Evolutionary conservation across 148 eudicot genomes (phyloP).

Genomic region (Rhododendron ferrugineum): DNA sequence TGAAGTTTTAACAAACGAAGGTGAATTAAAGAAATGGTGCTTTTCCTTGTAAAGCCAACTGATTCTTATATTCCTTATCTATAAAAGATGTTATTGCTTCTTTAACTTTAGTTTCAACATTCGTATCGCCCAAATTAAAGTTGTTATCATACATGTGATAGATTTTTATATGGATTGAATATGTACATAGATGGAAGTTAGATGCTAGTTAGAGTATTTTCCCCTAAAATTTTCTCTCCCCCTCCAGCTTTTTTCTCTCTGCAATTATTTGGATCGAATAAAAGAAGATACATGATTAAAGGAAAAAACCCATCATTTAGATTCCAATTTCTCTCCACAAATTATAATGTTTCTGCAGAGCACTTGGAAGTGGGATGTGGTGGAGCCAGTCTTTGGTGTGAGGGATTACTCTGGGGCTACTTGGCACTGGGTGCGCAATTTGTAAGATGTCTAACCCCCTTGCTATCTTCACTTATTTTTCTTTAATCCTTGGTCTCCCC

Average conservation of each 20-base stretch:
- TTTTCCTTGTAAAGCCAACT: constrained; percentile 28
- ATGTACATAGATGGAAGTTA: constrained; percentile 5
- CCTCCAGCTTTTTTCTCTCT: not conserved
- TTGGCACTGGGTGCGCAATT: constrained; percentile 19
- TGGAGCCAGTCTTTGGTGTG: constrained; percentile 20
- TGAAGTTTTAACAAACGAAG: constrained; percentile 8
- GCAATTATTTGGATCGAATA: constrained; percentile 5
- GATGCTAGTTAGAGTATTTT: constrained; percentile 21
- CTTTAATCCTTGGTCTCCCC: not conserved
- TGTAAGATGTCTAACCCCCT: not conserved
- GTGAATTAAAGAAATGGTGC: constrained; percentile 9
- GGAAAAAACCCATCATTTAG: constrained; percentile 26
- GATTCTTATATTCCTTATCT: constrained; percentile 21
- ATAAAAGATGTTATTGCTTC: not conserved
- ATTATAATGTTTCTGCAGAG: constrained; percentile 12
- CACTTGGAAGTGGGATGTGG: constrained; percentile 18
- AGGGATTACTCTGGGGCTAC: not conserved
- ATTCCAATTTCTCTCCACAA: constrained; percentile 20
- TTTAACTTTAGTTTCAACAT: constrained; percentile 33
- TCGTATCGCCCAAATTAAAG: constrained; percentile 33
- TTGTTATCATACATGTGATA: constrained; percentile 5
- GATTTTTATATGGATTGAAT: constrained; percentile 1
- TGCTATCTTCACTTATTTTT: not conserved
- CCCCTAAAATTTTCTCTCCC: not conserved
- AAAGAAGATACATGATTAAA: constrained; percentile 27